These are phyloP conservation scores for Gleditsia sinensis DNA, from an alignment of 306 rosid genomes.

Conservation along the genomic window DNA sequence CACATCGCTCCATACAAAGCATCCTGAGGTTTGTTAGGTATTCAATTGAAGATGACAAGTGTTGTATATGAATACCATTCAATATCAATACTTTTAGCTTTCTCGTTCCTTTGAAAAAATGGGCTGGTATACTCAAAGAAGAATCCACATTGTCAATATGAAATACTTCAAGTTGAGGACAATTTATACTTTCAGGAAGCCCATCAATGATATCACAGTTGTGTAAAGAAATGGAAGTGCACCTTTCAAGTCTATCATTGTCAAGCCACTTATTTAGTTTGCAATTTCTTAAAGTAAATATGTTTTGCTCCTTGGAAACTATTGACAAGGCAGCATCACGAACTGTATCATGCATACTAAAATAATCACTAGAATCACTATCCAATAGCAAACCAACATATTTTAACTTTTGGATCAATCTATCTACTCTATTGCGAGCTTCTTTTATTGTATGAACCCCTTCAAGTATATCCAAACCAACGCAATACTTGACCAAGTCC, in stretches of 20 bases:
- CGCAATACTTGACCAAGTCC: no score
- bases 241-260: background rate
- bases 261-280: slow-evolving; percentile 31
- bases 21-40: no score
- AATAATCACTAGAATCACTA: slow-evolving; percentile 7
- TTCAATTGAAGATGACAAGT: no score
- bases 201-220: no score
- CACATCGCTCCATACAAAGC: no score
- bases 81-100: background rate
- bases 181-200: background rate
- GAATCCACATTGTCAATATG: background rate
- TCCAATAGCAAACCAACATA: slow-evolving; percentile 20
- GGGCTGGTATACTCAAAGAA: background rate
- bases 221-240: background rate
- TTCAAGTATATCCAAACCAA: slow-evolving; percentile 24
- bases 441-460: background rate
- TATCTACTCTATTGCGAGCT: background rate
- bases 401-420: background rate
- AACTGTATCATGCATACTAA: slow-evolving; percentile 27
- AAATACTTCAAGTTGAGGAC: background rate
- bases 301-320: background rate
- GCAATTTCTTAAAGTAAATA: background rate
- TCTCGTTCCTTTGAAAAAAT: background rate
- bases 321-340: slow-evolving; percentile 26
- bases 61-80: background rate